These are phyloP conservation scores for Heliamphora pulchella DNA, from an alignment of 179 eudicot genomes.

Conservation along the genomic window DNA sequence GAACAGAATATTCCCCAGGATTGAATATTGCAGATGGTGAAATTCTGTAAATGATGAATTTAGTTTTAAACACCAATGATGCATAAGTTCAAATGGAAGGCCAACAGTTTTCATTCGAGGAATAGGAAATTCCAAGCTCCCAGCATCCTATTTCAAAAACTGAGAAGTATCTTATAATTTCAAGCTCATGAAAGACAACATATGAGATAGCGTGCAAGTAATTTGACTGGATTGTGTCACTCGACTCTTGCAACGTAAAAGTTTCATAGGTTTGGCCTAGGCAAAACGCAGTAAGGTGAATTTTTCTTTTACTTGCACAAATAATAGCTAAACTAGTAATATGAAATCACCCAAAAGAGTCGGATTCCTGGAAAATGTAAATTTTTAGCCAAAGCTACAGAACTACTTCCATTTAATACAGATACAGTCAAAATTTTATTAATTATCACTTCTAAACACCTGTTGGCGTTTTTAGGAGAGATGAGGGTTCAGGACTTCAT, in stretches of 20 bases:
- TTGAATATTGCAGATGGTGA: background rate
- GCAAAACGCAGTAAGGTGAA: background rate
- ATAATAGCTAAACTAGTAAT: background rate
- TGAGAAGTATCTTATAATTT: background rate
- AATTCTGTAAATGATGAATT: background rate
- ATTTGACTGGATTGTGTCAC: background rate
- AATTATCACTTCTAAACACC: background rate
- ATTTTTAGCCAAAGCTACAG: too few relatives aligned
- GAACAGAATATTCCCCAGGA: too few relatives aligned
- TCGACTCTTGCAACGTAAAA: background rate
- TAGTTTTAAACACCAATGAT: background rate
- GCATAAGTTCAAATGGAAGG: background rate
- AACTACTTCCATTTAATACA: too few relatives aligned
- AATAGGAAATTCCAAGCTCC: background rate
- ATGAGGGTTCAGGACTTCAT: background rate
- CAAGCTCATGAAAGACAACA: background rate
- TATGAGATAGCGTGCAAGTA: background rate
- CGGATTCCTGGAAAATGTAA: too few relatives aligned
- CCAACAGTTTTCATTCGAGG: background rate
- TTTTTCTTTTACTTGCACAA: background rate
- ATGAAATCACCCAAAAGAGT: background rate
- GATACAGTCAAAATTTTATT: too few relatives aligned
- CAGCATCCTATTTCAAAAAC: background rate
- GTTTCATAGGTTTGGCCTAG: background rate
- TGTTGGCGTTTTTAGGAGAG: background rate